Evolutionary conservation across 805 yeast species (phyloP).

Genomic region (Wickerhamomyces bisporus): DNA sequence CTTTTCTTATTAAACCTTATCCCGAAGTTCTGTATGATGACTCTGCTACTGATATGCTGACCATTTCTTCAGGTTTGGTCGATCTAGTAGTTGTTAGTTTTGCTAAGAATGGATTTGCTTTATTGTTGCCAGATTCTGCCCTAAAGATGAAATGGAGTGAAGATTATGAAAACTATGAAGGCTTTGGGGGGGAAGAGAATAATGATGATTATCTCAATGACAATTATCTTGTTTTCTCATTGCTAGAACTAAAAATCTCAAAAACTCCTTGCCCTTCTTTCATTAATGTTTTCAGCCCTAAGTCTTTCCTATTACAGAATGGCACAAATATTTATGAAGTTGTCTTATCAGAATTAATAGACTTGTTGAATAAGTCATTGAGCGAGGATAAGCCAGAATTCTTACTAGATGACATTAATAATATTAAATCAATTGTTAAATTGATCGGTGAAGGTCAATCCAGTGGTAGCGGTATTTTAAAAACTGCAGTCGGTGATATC

Average conservation of each 20-base stretch:
- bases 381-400: background rate
- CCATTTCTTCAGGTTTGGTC: conserved; percentile 21
- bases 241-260: background rate
- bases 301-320: conserved; percentile 7
- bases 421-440: no score
- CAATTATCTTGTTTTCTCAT: background rate
- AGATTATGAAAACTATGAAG: conserved; percentile 21
- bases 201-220: background rate
- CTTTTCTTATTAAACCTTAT: conserved; percentile 47
- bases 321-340: conserved; percentile 6
- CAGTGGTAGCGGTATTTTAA: conserved; percentile 6
- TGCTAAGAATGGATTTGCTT: conserved; percentile 25
- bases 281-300: background rate
- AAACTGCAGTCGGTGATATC: conserved; percentile 5
- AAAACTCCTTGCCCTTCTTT: background rate
- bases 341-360: conserved; percentile 2
- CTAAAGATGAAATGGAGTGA: conserved; percentile 32
- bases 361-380: background rate
- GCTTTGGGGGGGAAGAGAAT: background rate
- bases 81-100: conserved; percentile 25
- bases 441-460: background rate
- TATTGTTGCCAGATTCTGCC: conserved; percentile 28
- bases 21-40: conserved; percentile 48
- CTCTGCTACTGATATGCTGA: conserved; percentile 32
- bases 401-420: background rate